Evolutionary conservation across 257 asterid genomes (phyloP).

Genomic region (Solanum appendiculatum): DNA sequence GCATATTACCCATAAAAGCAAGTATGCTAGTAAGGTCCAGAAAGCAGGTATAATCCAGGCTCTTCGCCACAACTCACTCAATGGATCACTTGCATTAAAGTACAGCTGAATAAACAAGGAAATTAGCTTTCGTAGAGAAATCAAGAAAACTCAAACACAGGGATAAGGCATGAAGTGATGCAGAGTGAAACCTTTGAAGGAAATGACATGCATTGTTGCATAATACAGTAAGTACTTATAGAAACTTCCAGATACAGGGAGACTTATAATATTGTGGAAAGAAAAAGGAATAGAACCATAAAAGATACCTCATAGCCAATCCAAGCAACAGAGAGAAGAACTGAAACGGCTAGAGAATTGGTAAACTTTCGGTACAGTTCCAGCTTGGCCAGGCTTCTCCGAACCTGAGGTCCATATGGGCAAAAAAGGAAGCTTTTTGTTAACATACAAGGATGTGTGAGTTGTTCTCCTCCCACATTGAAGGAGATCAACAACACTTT

Average conservation of each 20-base stretch:
- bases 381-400: slow-evolving; percentile 83
- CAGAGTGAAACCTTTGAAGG: not conserved
- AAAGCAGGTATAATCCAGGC: slow-evolving; percentile 96
- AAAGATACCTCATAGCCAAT: slow-evolving; percentile 84
- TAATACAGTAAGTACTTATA: not conserved
- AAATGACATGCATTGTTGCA: not conserved
- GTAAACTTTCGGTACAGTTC: slow-evolving; percentile 90
- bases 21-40: slow-evolving; percentile 80
- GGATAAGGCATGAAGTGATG: not conserved
- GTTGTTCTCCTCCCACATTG: not conserved
- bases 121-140: not conserved
- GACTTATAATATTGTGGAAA: not conserved
- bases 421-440: not conserved
- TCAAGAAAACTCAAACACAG: not conserved
- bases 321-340: slow-evolving; percentile 92
- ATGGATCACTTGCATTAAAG: slow-evolving; percentile 93
- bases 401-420: slow-evolving; percentile 35
- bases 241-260: not conserved
- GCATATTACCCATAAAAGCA: slow-evolving; percentile 67
- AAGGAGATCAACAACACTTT: not conserved
- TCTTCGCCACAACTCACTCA: slow-evolving; percentile 81
- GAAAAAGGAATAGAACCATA: not conserved
- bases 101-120: slow-evolving; percentile 52
- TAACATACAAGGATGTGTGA: not conserved
- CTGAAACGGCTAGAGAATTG: slow-evolving; percentile 72